Evolutionary conservation across 306 rosid species (phyloP).

Genomic region (Parietaria judaica): DNA sequence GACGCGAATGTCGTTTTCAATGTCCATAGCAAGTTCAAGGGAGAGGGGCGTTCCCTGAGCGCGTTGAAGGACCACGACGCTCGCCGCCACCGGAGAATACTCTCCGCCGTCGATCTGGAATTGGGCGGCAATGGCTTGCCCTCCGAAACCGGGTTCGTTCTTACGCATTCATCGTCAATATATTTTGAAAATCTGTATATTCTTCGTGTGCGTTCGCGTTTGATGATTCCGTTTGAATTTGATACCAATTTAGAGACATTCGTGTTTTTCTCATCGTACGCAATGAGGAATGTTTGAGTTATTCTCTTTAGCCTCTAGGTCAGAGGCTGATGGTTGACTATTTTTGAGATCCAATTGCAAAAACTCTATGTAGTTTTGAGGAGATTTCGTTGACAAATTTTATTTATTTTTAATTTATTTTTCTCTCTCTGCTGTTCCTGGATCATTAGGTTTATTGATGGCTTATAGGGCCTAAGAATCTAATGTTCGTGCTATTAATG

Average conservation of each 20-base stretch:
- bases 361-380: neutral
- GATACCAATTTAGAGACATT: neutral
- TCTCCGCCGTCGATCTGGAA: constrained; percentile 49
- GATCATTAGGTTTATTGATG: no score
- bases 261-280: neutral
- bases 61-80: constrained; percentile 62
- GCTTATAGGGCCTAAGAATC: constrained; percentile 1
- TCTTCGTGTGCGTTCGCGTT: neutral
- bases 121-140: constrained; percentile 82
- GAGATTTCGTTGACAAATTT: neutral
- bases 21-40: constrained; percentile 60
- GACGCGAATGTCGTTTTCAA: constrained; percentile 47
- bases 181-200: neutral
- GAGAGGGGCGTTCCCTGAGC: constrained; percentile 26
- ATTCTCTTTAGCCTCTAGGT: neutral
- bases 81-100: constrained; percentile 61
- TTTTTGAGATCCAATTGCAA: constrained; percentile 1
- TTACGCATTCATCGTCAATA: no score
- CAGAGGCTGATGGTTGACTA: neutral
- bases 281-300: neutral
- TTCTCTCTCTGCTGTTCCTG: neutral
- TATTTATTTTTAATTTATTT: neutral
- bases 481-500: neutral
- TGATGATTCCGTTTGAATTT: neutral
- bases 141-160: constrained; percentile 51